Evolutionary conservation across 2,329 filamentous ascomycete species (phyloP), one percentile per base, ranked within the genome.

Genomic region (Microcyclospora pomicola): DNA sequence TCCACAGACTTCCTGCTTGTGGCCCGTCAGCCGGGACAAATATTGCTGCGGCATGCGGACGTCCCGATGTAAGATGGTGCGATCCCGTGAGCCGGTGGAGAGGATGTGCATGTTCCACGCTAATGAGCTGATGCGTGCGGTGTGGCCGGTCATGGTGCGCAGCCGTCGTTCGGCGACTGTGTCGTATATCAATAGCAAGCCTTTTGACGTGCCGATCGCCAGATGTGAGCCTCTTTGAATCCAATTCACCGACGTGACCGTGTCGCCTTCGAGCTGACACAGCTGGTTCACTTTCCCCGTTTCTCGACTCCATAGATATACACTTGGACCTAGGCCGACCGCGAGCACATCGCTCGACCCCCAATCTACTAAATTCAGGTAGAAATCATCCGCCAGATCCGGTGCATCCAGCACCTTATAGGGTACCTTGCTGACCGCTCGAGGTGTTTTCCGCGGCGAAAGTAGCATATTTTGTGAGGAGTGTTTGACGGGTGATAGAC

Each of bases 71-170:
- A 91, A 92, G 43, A 98, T 98, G 9, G 84, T 68, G 27, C 91
- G 81, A 63, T 98, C 91, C 36, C 91, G 75, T 19, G 88, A 96
- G 15, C 91, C 91, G 2, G 91, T 96, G 0, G 87, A 93, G 15
- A 98, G 75, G 39, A 98, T 94, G 56, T 98, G 91, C 36, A 91
- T 86, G 53, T 98, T 98, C 91, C 91, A 98, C 1, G 91, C 91
- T 43, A 98, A 67, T 24, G 88, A 86, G 15, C 91, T 91, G 30
- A 98, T 91, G 42, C 91, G 77, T 42, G 82, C 85, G 1, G 86
- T 91, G 59, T 98, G 91, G 2, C 91, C 91, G 6, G 85, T 94
- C 91, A 98, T 98, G 6, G 88, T 95, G 48, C 91, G 76, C 42
- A 98, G 62, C 34, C 88, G 75, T 43, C 88, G 76, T 45, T 81